Evolutionary conservation across 164 flowering plant genomes (phyloP).

Genomic region (Cinnamomum micranthum): DNA sequence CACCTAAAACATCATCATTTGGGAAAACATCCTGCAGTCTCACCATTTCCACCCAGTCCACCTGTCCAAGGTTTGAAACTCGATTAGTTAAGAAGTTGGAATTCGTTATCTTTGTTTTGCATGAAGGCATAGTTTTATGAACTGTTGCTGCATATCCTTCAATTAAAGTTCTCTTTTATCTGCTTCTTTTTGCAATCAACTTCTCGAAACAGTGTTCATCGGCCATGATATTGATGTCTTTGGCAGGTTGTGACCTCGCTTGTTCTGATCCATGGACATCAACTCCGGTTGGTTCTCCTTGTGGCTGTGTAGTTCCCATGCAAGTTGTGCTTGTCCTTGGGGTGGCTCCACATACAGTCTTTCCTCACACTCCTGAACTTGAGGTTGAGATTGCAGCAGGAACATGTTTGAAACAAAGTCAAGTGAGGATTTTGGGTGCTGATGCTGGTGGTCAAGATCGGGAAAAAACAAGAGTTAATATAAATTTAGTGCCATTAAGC

Average conservation of each 20-base stretch:
- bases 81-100: not conserved
- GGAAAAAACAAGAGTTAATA: conserved; percentile 70
- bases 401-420: conserved; percentile 82
- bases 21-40: conserved; percentile 27
- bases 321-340: conserved; percentile 75
- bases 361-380: conserved; percentile 72
- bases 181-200: not conserved
- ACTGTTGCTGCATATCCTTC: not conserved
- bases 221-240: not conserved
- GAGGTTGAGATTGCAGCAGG: conserved; percentile 89
- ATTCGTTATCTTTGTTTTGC: not conserved
- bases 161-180: not conserved
- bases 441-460: conserved; percentile 73
- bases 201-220: not conserved
- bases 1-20: conserved; percentile 24
- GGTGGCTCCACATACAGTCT: conserved; percentile 63
- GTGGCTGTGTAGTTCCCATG: conserved; percentile 94
- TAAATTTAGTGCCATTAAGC: conserved; percentile 86
- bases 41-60: conserved; percentile 49
- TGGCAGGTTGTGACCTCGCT: conserved; percentile 69
- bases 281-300: conserved; percentile 84
- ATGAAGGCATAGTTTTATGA: not conserved
- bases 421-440: conserved; percentile 90
- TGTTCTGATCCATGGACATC: conserved; percentile 77
- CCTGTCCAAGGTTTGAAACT: conserved; percentile 28